Evolutionary conservation across 2,329 filamentous ascomycete genomes (phyloP), one percentile per base, ranked within the genome.

Genomic region (Colletotrichum lupini): DNA sequence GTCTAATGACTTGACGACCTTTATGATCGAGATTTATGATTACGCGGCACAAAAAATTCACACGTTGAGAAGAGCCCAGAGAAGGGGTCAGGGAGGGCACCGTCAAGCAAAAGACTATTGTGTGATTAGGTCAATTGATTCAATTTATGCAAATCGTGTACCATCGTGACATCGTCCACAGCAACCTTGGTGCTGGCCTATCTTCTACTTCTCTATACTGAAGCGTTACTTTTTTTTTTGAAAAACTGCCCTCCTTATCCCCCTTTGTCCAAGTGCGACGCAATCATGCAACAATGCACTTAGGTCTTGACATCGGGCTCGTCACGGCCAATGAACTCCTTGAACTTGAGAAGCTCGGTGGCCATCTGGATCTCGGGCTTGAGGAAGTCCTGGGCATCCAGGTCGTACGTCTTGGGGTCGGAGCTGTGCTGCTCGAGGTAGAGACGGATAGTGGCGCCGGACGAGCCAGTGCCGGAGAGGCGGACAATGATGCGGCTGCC

Each of bases 251-350:
- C 32, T 22, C 26, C 24, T 11, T 42, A n/a, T 19, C 53, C 52
- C 22, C 37, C 32, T 35, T 55, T 72, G 37, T 9, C 42, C 60
- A 42, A n/a, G 58, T 64, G 28, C 59, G 22, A 46, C 52, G 6
- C 6, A 9, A 58, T 63, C 42, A 64, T 56, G 67, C 63, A 74
- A 11, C 19, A 49, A 46, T 32, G 16, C 49, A 19, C 57, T 77
- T 92, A 98, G 74, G 96, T 99, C 92, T 95, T 97, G 80, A 99
- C 97, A 85, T 98, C 95, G 46, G 97, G 97, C 87, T 98, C 93
- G 79, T 95, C 95, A 74, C 95, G 92, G 81, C 95, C 95, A 78
- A 98, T 91, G 82, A 93, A 95, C 87, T 98, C 94, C 88, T 98
- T 94, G 84, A 99, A 93, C 88, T 96, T 95, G 81, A 99, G 88